Evolutionary conservation across 2,329 filamentous ascomycete genomes (phyloP).

Genomic region (Ophiocordyceps sinensis): DNA sequence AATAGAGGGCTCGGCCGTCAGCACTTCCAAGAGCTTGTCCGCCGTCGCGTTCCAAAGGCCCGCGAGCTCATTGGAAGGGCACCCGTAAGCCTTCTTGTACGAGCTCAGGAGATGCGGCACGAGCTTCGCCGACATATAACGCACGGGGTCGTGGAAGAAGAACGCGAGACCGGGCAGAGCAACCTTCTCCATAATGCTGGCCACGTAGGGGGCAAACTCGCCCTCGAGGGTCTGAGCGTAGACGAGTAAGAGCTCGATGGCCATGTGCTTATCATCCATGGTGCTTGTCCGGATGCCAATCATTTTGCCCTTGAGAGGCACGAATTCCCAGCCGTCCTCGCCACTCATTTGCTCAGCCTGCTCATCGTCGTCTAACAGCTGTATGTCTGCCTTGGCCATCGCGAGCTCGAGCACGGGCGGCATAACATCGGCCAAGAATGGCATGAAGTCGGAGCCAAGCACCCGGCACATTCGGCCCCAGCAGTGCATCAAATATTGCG

Average conservation of each 20-base stretch:
- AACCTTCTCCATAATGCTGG: constrained; percentile 92
- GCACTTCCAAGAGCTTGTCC: constrained; percentile 82
- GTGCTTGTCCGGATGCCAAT: constrained; percentile 96
- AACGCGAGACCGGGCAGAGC: constrained; percentile 87
- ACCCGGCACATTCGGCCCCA: constrained; percentile 99
- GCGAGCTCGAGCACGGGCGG: constrained; percentile 83
- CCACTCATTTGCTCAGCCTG: constrained; percentile 85
- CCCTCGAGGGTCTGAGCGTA: constrained; percentile 94
- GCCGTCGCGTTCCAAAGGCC: constrained; percentile 75
- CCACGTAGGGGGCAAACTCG: constrained; percentile 81
- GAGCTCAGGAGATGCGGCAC: constrained; percentile 87
- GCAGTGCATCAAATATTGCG: constrained; percentile 94
- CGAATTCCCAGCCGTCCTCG: constrained; percentile 94
- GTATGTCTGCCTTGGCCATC: constrained; percentile 91
- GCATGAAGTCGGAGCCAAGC: constrained; percentile 76
- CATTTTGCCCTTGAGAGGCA: constrained; percentile 92
- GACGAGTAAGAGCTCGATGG: constrained; percentile 95
- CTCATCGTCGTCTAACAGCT: constrained; percentile 88
- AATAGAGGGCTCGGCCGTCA: constrained; percentile 86
- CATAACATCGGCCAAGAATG: constrained; percentile 87
- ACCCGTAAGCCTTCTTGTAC: constrained; percentile 83
- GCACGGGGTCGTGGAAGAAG: constrained; percentile 97
- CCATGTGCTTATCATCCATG: constrained; percentile 97
- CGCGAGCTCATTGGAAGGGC: constrained; percentile 63
- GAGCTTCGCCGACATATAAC: constrained; percentile 86